Percentiles rank a stretch among this genome's conserved stretches.
These are phyloP conservation scores for Penicillium alfredii DNA, from an alignment of 495 filamentous ascomycete species.

Conservation along the genomic window DNA sequence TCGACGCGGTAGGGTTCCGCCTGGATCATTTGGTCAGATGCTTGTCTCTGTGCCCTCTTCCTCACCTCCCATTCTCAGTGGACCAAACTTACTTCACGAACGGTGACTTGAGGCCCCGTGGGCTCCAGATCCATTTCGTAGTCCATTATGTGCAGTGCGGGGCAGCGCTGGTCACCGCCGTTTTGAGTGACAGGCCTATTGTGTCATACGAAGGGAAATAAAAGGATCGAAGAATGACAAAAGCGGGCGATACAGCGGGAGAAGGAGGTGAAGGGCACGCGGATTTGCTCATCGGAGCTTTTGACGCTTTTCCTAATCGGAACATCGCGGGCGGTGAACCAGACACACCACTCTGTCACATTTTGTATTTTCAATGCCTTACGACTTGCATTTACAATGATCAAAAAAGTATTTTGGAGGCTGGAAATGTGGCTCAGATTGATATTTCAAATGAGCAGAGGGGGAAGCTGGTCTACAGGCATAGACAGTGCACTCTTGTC, in stretches of 20 bases:
- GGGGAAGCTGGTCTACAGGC: too few relatives aligned
- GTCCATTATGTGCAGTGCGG: constrained; percentile 46
- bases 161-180: constrained; percentile 26
- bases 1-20: constrained; percentile 65
- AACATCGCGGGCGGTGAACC: not conserved
- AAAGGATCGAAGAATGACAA: not conserved
- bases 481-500: too few relatives aligned
- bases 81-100: constrained; percentile 61
- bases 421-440: too few relatives aligned
- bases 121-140: constrained; percentile 67
- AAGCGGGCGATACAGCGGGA: constrained; percentile 3
- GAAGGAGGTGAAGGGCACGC: constrained; percentile 11
- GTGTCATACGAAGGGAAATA: not conserved
- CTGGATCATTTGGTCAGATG: constrained; percentile 33
- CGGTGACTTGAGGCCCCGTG: constrained; percentile 61
- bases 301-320: constrained; percentile 37
- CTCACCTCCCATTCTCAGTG: too few relatives aligned
- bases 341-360: not conserved
- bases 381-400: too few relatives aligned
- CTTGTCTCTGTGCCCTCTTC: constrained; percentile 6
- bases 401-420: too few relatives aligned
- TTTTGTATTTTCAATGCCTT: too few relatives aligned
- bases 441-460: too few relatives aligned
- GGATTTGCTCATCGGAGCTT: constrained; percentile 23
- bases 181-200: constrained; percentile 3